Evolutionary conservation across 805 yeast species (phyloP), one percentile per base, ranked within the genome.

Genomic region (Pichia insulana): DNA sequence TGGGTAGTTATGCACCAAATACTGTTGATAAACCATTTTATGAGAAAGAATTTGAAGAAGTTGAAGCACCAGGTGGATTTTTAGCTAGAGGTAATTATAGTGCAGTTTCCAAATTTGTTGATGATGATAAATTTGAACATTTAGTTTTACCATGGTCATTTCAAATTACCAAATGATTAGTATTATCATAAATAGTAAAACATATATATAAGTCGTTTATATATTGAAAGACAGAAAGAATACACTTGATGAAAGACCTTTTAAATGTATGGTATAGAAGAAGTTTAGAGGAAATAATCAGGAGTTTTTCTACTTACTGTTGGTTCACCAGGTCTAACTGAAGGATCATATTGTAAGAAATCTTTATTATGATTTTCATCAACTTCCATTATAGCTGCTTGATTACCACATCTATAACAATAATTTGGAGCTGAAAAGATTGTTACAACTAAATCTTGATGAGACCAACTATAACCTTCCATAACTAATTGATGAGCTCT

Each of bases 381-480:
- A 48, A 89, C 96, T 67, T 89, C 96, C 97, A 89, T 89, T 53
- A 89, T 86, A 31, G 96, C 96, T 35, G 97, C 97, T 69, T 87
- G 96, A 67, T 89, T 89, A 56, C 97, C 97, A 69, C 97, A 89
- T 68, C 97, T 76, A 64, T 89, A 89, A 67, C 97, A 89, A 64
- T 89, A 89, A 65, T 89, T 89, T 47, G 97, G 97, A 25, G 97
- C 97, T 46, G 87, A 77, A 62, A 88, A 89, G 44, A 89, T 87
- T 27, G 97, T 89, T 34, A 89, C 97, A 36, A 89, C 97, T 47
- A 79, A 75, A 67, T 89, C 95, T 63, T 84, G 94, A 67, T 89
- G 96, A 32, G 90, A 77, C 96, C 96, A 89, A 36, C 86, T 77
- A 61, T 79, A 89, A 46, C 97, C 97, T 61, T 88, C 97, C 96